Evolutionary conservation across 2,329 filamentous ascomycete genomes (phyloP).

Genomic region (Diaporthe citriasiana): DNA sequence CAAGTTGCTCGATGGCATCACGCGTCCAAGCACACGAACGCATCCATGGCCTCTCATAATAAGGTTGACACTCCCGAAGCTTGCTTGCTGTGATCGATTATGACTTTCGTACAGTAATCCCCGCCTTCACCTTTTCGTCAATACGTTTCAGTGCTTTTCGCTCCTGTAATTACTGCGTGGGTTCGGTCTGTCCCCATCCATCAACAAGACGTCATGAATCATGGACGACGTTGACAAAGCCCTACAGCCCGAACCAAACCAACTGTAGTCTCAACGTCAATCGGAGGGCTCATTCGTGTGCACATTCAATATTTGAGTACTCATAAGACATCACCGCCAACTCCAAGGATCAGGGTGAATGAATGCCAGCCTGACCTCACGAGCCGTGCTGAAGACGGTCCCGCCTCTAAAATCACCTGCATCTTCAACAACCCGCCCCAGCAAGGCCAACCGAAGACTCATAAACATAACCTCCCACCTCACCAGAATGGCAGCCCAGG

Average conservation of each 20-base stretch:
- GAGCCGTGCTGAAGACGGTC: conserved; percentile 31
- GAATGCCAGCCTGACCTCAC: conserved; percentile 22
- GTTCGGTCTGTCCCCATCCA: background rate
- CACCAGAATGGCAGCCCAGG: conserved; percentile 14
- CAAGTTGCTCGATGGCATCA: background rate
- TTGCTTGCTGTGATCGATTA: background rate
- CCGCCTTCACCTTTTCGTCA: background rate
- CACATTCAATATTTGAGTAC: background rate
- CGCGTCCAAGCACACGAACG: background rate
- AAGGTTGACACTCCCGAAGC: background rate
- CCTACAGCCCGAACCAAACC: background rate
- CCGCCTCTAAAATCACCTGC: conserved; percentile 10
- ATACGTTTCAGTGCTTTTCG: too few species aligned
- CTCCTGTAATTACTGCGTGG: background rate
- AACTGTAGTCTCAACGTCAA: background rate
- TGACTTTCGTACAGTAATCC: background rate
- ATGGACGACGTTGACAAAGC: background rate
- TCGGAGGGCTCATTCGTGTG: background rate
- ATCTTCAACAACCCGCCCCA: conserved; percentile 5
- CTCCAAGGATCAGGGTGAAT: conserved; percentile 8
- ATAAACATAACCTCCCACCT: conserved; percentile 22
- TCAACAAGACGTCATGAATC: conserved; percentile 28
- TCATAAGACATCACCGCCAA: background rate
- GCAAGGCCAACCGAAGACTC: conserved; percentile 22
- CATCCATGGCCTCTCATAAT: background rate